Evolutionary conservation across 768 basidiomycete species (phyloP), one percentile per base, ranked within the genome.

Genomic region (Trametes coccinea): DNA sequence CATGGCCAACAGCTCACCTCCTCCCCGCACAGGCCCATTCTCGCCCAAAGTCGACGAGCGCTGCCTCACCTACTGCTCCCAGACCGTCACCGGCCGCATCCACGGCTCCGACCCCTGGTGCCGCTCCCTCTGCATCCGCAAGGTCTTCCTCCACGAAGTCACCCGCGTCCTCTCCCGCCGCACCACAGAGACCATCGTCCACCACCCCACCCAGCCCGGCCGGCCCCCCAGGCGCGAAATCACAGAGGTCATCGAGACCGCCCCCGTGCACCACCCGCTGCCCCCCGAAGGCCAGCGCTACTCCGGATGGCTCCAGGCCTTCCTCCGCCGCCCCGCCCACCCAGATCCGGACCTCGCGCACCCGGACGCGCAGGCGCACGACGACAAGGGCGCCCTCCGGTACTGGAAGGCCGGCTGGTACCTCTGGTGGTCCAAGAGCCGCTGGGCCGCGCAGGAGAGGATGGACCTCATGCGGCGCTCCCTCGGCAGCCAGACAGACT

Each of bases 361-460:
- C 14, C 41, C 41, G 5, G 13, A 44, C 51, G 54, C 52, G 2
- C n/a, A 14, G 54, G 66, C 17, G 64, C 65, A 30, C 14, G 58
- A 30, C 14, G 58, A 14, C 37, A 46, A 29, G 29, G 17, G 59
- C 27, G 76, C 81, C 22, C 77, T 75, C 44, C 84, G 81, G 63
- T 80, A 82, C 67, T 92, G 90, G 90, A 80, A 89, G 58, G 84
- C 86, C 67, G 89, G 90, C 4, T 88, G 82, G 81, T 92, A 92
- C 68, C 67, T 92, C 44, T 91, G 89, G 88, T 80, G 83, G 53
- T 82, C 82, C 14, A 78, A 77, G 56, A 84, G 79, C 51, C 77
- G 79, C 50, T 77, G 76, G 70, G 83, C 80, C 10, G 78, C 81
- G 7, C 76, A 80, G 64, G 82, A 87, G 69, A 85, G 84, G 67